These are phyloP conservation scores for Salpingoeca rosetta DNA, from an alignment of 78 protist genomes.

Conservation along the genomic window DNA sequence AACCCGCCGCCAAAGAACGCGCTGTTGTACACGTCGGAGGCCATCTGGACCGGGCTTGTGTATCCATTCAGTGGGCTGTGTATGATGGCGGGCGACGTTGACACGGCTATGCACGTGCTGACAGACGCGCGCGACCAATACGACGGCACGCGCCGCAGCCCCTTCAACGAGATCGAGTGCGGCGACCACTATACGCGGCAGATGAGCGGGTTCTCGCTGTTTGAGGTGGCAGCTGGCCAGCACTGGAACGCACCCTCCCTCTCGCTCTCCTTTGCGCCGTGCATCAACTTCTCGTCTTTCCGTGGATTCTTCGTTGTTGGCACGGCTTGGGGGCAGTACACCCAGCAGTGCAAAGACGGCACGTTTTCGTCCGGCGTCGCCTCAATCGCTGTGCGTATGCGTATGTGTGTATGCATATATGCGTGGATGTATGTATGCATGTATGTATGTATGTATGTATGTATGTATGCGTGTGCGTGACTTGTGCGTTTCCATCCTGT, in stretches of 20 bases:
- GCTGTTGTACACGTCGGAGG: not conserved
- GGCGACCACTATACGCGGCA: slow-evolving; percentile 5
- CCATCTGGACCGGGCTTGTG: slow-evolving; percentile 2
- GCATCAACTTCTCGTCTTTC: not conserved
- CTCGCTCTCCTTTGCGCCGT: not conserved
- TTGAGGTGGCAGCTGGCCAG: not conserved
- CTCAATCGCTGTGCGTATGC: too few relatives aligned
- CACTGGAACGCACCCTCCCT: not conserved
- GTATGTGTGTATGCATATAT: too few relatives aligned
- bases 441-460: too few relatives aligned
- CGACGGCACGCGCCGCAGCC: slow-evolving; percentile 6
- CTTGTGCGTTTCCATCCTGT: too few relatives aligned
- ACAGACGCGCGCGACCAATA: not conserved
- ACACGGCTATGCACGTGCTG: not conserved
- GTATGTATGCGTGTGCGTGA: too few relatives aligned
- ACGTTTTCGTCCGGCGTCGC: too few relatives aligned
- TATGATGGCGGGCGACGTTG: not conserved
- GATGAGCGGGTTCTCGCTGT: not conserved
- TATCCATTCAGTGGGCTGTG: not conserved
- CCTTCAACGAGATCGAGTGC: slow-evolving; percentile 12
- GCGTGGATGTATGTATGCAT: too few relatives aligned
- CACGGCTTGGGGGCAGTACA: not conserved
- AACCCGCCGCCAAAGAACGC: not conserved
- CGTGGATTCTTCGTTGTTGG: not conserved
- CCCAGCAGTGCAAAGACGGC: too few relatives aligned